These are phyloP conservation scores for Cyclanthera cordifolia DNA, from an alignment of 306 rosid genomes.

Conservation along the genomic window DNA sequence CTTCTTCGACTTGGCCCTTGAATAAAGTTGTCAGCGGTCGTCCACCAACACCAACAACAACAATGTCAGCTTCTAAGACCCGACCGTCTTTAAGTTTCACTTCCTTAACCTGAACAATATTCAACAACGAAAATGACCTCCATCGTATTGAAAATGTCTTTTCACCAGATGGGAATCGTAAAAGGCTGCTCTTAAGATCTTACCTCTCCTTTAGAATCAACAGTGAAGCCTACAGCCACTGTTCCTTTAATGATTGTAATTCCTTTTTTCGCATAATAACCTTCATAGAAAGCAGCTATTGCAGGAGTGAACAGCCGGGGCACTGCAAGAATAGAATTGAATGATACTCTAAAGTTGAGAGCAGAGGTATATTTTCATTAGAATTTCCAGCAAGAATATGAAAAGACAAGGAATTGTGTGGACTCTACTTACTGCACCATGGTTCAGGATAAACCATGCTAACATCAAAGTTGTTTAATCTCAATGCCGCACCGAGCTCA, in stretches of 20 bases:
- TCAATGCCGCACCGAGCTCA: conserved; percentile 83
- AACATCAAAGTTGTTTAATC: conserved; percentile 59
- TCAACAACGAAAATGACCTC: background rate
- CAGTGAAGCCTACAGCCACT: conserved; percentile 63
- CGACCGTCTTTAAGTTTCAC: conserved; percentile 86
- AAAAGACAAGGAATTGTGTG: background rate
- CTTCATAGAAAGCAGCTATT: conserved; percentile 87
- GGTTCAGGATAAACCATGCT: conserved; percentile 98
- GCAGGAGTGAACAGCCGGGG: conserved; percentile 85
- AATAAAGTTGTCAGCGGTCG: conserved; percentile 62
- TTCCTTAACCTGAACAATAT: conserved; percentile 63
- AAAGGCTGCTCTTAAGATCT: background rate
- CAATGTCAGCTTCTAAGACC: conserved; percentile 86
- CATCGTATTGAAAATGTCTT: background rate
- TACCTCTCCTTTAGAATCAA: conserved; percentile 74
- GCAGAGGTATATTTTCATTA: background rate
- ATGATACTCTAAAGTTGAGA: background rate
- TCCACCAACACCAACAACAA: conserved; percentile 90
- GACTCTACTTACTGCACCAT: conserved; percentile 85
- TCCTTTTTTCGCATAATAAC: conserved; percentile 69
- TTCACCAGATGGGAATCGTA: background rate
- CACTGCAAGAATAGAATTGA: conserved; percentile 46
- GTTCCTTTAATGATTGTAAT: conserved; percentile 82
- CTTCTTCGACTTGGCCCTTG: conserved; percentile 95
- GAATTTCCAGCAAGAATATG: background rate